Conservation (phyloP, 371 early-diverging fungal species). For the Coemansia linderi region DNA sequence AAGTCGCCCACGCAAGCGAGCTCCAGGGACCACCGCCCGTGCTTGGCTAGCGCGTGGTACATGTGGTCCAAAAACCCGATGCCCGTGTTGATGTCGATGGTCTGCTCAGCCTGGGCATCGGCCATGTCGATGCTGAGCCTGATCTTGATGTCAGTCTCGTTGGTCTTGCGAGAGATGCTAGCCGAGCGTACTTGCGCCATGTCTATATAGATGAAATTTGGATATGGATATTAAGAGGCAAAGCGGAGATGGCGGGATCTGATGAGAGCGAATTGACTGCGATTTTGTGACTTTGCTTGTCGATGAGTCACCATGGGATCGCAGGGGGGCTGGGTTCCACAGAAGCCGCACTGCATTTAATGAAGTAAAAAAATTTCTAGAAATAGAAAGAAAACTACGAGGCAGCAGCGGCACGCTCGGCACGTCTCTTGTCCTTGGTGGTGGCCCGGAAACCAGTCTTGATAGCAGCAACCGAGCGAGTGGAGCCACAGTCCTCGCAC, state of each 20-base stretch:
- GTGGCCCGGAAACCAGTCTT: constrained; percentile 98
- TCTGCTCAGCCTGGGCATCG: constrained; percentile 64
- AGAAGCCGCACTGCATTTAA: not conserved
- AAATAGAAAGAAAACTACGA: constrained; percentile 15
- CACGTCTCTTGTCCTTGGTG: constrained; percentile 55
- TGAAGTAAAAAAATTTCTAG: constrained; percentile 6
- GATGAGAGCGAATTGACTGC: not conserved
- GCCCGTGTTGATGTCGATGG: constrained; percentile 82
- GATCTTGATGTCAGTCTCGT: constrained; percentile 88
- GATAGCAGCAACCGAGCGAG: constrained; percentile 95
- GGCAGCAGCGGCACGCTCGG: constrained; percentile 42
- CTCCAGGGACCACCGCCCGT: constrained; percentile 83
- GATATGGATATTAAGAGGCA: not conserved
- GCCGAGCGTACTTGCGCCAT: constrained; percentile 59
- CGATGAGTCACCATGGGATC: constrained; percentile 1
- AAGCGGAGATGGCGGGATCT: not conserved
- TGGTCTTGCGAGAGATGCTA: constrained; percentile 81
- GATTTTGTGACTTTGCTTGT: not conserved
- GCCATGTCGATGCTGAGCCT: constrained; percentile 55
- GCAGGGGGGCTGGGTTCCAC: not conserved
- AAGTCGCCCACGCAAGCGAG: constrained; percentile 87
- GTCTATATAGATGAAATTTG: not conserved
- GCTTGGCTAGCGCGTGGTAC: constrained; percentile 95
- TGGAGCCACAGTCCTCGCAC: constrained; percentile 98
- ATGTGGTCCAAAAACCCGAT: constrained; percentile 98